Base-by-base conservation (phyloP, 441 rosid species). In the Erodium chrysanthum region DNA sequence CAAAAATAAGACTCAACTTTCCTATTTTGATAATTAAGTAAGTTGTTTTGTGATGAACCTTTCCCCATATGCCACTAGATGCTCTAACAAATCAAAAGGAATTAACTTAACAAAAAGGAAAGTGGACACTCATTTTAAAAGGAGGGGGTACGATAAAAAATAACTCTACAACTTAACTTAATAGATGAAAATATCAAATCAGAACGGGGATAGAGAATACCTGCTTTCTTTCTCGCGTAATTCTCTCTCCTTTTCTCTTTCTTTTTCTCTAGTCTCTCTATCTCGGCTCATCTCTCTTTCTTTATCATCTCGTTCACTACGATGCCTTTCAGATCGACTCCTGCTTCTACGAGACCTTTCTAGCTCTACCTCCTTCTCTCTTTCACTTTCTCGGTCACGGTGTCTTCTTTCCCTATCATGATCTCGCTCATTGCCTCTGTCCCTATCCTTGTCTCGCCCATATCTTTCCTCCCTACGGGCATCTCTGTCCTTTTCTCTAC, bases 171-270 rank as follows among this genome's bases (percentile, higher is more conserved):
- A 25, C 63, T 60, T 67, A 15, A n/a, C 20, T 31, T 23, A 23
- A 8, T 9, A 22, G 20, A 18, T 44, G 20, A 17, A 44, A n/a
- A 65, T 21, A 63, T 23, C 31, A 21, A 48, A 18, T 65, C 1
- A 25, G 23, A 31, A 59, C 25, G 59, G n/a, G 37, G 42, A 25
- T 61, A 70, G 74, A 40, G 52, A 67, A 66, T 83, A 90, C 97
- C 98, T 92, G 90, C 68, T 84, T 68, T 84, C 95, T 84, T 86
- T 84, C 35, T 88, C 96, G 0, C 83, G 86, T 29, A 70, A 17
- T 22, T 75, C 83, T 71, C 70, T 77, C 80, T 82, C 84, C 35
- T 52, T 82, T 66, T 70, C 83, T 71, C 75, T 81, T 75, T 83
- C 60, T 54, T 17, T 54, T 54, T 54, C 94, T 74, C 58, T 86